Percentiles rank a stretch among this genome's conserved stretches.
Evolutionary conservation across 2,329 filamentous ascomycete genomes (phyloP).

Genomic region (Ceratocystis colombiana): DNA sequence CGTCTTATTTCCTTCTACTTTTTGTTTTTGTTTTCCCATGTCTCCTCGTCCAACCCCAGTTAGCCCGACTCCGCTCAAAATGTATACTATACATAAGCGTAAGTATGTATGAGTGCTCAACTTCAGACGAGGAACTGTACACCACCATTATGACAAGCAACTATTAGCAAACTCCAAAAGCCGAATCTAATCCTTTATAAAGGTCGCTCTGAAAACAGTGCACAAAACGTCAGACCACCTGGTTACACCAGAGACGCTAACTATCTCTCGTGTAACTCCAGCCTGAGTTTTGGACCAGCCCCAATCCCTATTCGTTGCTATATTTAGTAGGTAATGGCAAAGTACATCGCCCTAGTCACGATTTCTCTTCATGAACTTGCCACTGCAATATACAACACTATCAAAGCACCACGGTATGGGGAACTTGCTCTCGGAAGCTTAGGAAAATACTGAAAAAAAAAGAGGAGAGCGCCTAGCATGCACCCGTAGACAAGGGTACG

Average conservation of each 20-base stretch:
- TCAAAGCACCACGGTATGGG: background rate
- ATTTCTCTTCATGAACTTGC: background rate
- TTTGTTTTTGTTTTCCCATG: conserved; percentile 2
- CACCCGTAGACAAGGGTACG: background rate
- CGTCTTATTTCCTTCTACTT: background rate
- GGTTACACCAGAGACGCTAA: background rate
- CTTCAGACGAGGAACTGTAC: conserved; percentile 5
- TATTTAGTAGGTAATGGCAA: background rate
- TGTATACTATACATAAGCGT: background rate
- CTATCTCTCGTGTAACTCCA: background rate
- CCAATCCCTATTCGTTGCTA: background rate
- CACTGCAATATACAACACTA: background rate
- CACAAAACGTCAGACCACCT: background rate
- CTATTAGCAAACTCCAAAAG: background rate
- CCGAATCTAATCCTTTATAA: background rate
- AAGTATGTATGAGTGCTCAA: background rate
- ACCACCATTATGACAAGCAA: conserved; percentile 14
- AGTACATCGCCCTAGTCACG: background rate
- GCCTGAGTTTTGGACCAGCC: background rate
- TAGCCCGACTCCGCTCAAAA: background rate
- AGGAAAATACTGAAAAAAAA: background rate
- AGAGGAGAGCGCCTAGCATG: conserved; percentile 2
- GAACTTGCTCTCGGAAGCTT: background rate
- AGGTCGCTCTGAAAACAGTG: background rate
- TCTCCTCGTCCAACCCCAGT: background rate